These are phyloP conservation scores for Berkeleyomyces rouxiae DNA, from an alignment of 2,329 filamentous ascomycete genomes.

Conservation along the genomic window DNA sequence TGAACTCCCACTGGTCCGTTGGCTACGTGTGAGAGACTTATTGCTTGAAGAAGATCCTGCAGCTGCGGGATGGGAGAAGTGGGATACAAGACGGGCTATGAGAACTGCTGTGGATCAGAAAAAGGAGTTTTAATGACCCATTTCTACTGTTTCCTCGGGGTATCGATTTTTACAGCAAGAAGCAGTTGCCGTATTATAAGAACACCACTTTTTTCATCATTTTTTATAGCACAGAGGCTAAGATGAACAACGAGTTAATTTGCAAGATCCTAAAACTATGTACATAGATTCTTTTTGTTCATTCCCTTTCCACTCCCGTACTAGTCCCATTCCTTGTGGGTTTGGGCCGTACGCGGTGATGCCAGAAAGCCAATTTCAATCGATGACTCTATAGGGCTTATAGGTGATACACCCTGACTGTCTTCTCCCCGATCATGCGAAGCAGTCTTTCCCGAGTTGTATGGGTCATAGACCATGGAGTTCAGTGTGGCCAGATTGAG, in stretches of 20 bases:
- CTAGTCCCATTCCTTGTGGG: constrained; percentile 1
- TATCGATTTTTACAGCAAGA: not conserved
- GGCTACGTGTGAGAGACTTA: constrained; percentile 64
- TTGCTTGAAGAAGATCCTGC: constrained; percentile 75
- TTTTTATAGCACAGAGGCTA: not conserved
- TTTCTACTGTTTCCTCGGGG: not conserved
- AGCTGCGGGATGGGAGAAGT: constrained; percentile 87
- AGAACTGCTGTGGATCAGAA: constrained; percentile 1
- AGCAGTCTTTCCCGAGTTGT: constrained; percentile 19
- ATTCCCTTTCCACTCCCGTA: not conserved
- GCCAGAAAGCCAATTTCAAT: constrained; percentile 10
- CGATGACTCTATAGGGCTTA: not conserved
- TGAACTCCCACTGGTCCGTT: constrained; percentile 44
- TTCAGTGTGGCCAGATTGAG: constrained; percentile 24
- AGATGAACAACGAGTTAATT: not conserved
- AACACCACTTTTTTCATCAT: not conserved
- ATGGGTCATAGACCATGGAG: constrained; percentile 35
- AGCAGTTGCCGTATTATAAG: not conserved
- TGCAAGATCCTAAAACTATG: not conserved
- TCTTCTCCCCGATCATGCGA: constrained; percentile 19
- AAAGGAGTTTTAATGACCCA: not conserved
- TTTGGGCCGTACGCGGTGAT: constrained; percentile 3
- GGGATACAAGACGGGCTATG: constrained; percentile 42
- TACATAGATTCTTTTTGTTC: not conserved
- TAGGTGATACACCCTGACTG: constrained; percentile 19